phyloP scores from a whole-genome alignment of 257 asterid species.

The Solanum appendiculatum region DNA sequence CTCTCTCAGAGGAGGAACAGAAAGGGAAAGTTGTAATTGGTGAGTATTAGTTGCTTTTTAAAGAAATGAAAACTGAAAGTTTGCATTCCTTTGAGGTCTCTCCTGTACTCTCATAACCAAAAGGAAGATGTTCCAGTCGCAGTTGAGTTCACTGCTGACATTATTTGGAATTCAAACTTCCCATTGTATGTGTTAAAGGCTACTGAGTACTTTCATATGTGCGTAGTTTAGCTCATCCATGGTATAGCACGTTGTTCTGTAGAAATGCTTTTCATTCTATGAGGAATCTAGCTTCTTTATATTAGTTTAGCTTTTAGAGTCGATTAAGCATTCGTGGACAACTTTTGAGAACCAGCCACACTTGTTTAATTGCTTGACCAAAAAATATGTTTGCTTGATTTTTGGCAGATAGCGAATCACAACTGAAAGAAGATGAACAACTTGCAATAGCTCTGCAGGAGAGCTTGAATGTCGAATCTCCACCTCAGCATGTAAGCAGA shows the following conservation, averaged over 20 bases:
- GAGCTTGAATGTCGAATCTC: constrained; percentile 52
- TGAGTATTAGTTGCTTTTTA: constrained; percentile 14
- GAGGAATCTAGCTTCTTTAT: not conserved
- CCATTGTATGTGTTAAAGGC: not conserved
- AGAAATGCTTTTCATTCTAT: not conserved
- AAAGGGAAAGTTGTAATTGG: constrained; percentile 43
- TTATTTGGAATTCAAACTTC: not conserved
- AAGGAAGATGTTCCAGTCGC: not conserved
- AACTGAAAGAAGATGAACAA: constrained; percentile 62
- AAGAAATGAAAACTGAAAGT: not conserved
- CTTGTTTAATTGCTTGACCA: not conserved
- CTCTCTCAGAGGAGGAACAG: constrained; percentile 68
- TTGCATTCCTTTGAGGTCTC: not conserved
- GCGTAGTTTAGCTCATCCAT: not conserved
- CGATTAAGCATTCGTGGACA: not conserved
- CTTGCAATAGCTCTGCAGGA: constrained; percentile 76
- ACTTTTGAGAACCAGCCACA: not conserved
- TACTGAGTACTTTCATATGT: not conserved
- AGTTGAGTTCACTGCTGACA: not conserved
- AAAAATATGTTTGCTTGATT: not conserved
- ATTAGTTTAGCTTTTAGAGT: not conserved
- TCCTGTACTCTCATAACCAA: not conserved
- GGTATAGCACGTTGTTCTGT: not conserved
- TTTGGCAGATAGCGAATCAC: constrained; percentile 42
- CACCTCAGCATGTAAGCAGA: constrained; percentile 26